Conservation (phyloP, 495 filamentous ascomycete species). For the Entonaema liquescens region DNA sequence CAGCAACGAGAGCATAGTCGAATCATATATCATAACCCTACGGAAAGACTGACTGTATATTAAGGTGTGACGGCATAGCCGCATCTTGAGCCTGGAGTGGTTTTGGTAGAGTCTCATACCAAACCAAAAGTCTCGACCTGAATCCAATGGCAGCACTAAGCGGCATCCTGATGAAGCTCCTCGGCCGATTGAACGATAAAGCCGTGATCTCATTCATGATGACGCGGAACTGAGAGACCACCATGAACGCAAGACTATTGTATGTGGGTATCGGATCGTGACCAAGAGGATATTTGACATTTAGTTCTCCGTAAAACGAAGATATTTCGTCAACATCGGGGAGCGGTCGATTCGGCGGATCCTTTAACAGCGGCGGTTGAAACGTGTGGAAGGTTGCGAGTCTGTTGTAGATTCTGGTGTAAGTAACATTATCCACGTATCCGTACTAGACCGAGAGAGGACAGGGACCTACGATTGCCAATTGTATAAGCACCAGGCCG, state of each 20-base stretch:
- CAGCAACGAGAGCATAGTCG: not conserved
- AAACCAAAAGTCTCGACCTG: constrained; percentile 37
- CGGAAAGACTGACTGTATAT: constrained; percentile 35
- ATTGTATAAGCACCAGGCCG: constrained; percentile 50
- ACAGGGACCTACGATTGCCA: constrained; percentile 48
- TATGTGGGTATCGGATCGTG: constrained; percentile 36
- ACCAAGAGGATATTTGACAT: constrained; percentile 46
- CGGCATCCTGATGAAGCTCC: constrained; percentile 26
- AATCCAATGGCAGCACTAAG: constrained; percentile 37
- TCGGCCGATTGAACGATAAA: constrained; percentile 17
- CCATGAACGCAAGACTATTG: constrained; percentile 45
- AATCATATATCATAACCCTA: not conserved
- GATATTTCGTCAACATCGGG: constrained; percentile 40
- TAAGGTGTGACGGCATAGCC: constrained; percentile 49
- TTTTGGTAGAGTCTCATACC: constrained; percentile 46
- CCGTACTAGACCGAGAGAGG: not conserved
- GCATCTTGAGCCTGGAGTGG: constrained; percentile 45
- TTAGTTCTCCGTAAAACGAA: constrained; percentile 48
- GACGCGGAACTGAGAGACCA: constrained; percentile 45
- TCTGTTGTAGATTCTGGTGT: not conserved
- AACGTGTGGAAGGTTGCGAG: constrained; percentile 42
- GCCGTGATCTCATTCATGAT: constrained; percentile 45
- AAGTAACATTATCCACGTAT: not conserved
- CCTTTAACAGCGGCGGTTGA: constrained; percentile 38
- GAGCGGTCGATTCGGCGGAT: constrained; percentile 43